Evolutionary conservation across 306 rosid species (phyloP).

Genomic region (Hippophae rhamnoides): DNA sequence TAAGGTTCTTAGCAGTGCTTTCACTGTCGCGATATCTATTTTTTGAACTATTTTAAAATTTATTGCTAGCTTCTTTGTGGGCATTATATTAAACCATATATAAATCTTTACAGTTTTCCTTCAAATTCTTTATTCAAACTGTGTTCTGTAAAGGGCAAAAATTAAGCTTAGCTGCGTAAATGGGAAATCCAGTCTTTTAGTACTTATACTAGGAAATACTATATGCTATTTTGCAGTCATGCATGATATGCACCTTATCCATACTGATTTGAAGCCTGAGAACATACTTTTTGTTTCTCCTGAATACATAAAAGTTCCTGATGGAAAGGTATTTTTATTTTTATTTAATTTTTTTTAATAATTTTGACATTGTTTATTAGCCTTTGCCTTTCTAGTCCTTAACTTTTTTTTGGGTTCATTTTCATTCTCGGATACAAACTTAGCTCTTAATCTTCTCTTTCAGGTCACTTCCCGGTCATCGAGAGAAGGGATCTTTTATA

Average conservation of each 20-base stretch:
- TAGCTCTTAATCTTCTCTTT: neutral
- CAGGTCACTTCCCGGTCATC: slow-evolving; percentile 59
- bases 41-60: neutral
- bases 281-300: slow-evolving; percentile 60
- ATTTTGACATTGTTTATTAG: neutral
- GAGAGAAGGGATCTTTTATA: slow-evolving; percentile 35
- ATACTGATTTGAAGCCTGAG: slow-evolving; percentile 82
- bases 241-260: slow-evolving; percentile 74
- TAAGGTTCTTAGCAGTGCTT: slow-evolving; percentile 4
- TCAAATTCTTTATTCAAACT: neutral
- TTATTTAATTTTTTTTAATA: neutral
- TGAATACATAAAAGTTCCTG: slow-evolving; percentile 59
- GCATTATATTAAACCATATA: neutral
- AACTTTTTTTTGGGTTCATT: no score
- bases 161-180: neutral
- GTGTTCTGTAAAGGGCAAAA: neutral
- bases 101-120: neutral
- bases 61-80: neutral
- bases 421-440: no score
- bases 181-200: neutral
- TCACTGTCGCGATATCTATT: neutral
- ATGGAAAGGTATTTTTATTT: slow-evolving; percentile 29
- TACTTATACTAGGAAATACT: slow-evolving; percentile 4
- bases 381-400: neutral
- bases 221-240: slow-evolving; percentile 45